Base-by-base conservation (phyloP, 176 grass and related monocot genomes). In the Chrysopogon serrulatus region DNA sequence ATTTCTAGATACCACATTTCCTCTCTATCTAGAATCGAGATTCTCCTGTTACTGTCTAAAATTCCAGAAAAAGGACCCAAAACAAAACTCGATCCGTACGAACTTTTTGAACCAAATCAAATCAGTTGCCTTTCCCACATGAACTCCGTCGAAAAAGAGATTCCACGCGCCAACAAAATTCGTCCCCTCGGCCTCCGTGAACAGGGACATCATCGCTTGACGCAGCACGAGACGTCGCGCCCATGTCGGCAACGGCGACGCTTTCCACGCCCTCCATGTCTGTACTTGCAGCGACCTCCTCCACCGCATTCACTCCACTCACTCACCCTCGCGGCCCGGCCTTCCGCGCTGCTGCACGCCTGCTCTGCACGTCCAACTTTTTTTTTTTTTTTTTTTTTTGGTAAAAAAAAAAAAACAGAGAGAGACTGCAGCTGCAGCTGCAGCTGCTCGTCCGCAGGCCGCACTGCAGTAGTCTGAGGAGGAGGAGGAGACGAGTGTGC, bases 211-310 rank as follows among this genome's bases (percentile, higher is more conserved):
- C 44, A n/a, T n/a, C n/a, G n/a, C 67, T 70, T 26, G 33, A n/a
- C 9, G 35, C 18, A 1, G 17, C 2, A 26, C 2, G 65, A 19
- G 39, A 14, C 43, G 44, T 49, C 44, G 18, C 9, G 8, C 28
- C 28, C 35, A 40, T 37, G 81, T 79, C 81, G 75, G 81, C 75
- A 63, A 44, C 81, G 75, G 81, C 75, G 51, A 44, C 17, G 74
- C 54, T 63, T 45, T 71, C 34, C 59, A 74, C 66, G 34, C 43
- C 23, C 13, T n/a, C 26, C 11, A 31, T 27, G 73, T 49, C 79
- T 65, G 41, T 62, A 32, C 51, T 24, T 62, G 9, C 59, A 8
- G 10, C 23, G 60, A 44, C 76, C 74, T 74, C 26, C 26, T 8
- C 18, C 24, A 17, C 76, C 18, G 48, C 47, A 48, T 10, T 44